A percentile compares a stretch with the other conserved stretches of the same genome.
Evolutionary conservation across 2,329 filamentous ascomycete genomes (phyloP).

Genomic region (Teratosphaeriaceae sp.): DNA sequence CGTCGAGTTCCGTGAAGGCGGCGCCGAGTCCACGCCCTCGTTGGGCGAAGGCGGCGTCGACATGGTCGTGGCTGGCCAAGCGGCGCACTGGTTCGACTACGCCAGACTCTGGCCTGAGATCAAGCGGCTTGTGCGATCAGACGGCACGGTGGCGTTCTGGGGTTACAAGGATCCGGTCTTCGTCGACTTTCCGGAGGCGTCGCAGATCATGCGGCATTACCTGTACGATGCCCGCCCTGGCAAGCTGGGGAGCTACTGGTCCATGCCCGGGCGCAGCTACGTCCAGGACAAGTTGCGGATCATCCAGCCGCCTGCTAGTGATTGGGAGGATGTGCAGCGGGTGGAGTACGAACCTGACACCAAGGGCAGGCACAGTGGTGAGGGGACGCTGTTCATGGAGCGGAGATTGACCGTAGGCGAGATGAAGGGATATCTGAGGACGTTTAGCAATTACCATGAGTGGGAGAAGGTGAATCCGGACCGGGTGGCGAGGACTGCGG

Average conservation of each 20-base stretch:
- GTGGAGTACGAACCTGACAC: constrained; percentile 52
- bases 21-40: constrained; percentile 47
- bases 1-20: constrained; percentile 44
- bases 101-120: constrained; percentile 49
- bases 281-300: constrained; percentile 47
- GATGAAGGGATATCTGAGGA: constrained; percentile 54
- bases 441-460: constrained; percentile 53
- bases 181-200: constrained; percentile 48
- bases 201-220: constrained; percentile 48
- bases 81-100: constrained; percentile 63
- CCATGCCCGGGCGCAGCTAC: constrained; percentile 52
- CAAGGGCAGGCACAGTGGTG: constrained; percentile 32
- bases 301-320: constrained; percentile 44
- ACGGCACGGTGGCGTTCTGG: constrained; percentile 58
- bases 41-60: constrained; percentile 47
- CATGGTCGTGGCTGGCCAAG: constrained; percentile 46
- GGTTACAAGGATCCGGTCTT: constrained; percentile 60
- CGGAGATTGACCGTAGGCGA: constrained; percentile 50
- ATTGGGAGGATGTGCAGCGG: constrained; percentile 49
- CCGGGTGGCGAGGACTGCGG: constrained; percentile 43
- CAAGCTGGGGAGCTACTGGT: constrained; percentile 54
- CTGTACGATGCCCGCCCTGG: constrained; percentile 46
- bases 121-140: constrained; percentile 45
- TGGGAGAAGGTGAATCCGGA: constrained; percentile 54
- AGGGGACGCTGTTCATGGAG: constrained; percentile 45